Base-by-base conservation (phyloP, 2,329 filamentous ascomycete genomes). In the Trichoderma gracile region DNA sequence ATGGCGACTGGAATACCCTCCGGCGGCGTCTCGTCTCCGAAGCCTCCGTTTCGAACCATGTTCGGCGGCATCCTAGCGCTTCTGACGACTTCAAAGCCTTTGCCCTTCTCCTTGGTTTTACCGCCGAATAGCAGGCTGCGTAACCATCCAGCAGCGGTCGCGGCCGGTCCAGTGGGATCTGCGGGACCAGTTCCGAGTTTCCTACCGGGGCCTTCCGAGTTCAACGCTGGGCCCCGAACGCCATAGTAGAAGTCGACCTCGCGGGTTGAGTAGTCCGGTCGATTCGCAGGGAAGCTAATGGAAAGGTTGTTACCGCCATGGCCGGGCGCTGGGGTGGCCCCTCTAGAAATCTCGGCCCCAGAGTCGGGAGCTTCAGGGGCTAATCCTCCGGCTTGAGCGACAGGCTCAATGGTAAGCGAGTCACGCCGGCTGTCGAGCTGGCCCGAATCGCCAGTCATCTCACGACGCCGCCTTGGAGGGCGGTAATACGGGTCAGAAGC, bases 191-290 rank as follows among this genome's bases (percentile, higher is more conserved):
- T 99, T 71, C 95, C 94, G 57, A 97, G 81, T 73, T 91, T 94
- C 56, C 95, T 85, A 21, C 91, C 92, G 0, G 90, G 90, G 3
- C 87, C 87, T 66, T 92, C 91, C 1, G 92, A 90, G 70, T 89
- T 93, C 14, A 98, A 79, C 1, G 94, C 92, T 21, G 93, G 92
- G 0, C 95, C 95, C 40, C 95, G 87, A 19, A 96, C 90, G 10
- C 93, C 91, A 72, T 99, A 98, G 77, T 98, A 98, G 72, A 97
- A 97, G 75, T 99, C 95, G 0, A 96, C 92, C 76, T 99, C 95
- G 63, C 95, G 89, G 0, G 94, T 95, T 2, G 93, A 89, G 73
- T 98, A 98, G 73, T 99, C 94, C 1, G 90, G 89, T 53, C 87
- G 83, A 23, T 86, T 88, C 1, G 81, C 78, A 42, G 84, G 80